Base-by-base conservation (phyloP, 1,284 basidiomycete genomes). In the Rhizopogon hawkerae region DNA sequence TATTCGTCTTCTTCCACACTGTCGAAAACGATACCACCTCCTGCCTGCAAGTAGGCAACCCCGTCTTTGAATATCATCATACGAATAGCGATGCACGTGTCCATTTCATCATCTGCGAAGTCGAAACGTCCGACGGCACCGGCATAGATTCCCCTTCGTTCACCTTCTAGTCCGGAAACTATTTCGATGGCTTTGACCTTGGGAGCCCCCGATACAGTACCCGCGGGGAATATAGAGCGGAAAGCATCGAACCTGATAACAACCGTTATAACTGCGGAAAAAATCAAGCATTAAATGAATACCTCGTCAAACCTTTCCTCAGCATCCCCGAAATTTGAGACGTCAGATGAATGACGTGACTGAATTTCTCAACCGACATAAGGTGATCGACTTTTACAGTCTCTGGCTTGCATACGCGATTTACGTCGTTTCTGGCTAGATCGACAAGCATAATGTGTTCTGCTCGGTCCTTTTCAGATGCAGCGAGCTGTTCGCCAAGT, bases 391-490 rank as follows among this genome's bases (percentile, higher is more conserved):
- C 94, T 60, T 93, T 88, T 60, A 98, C 95, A 0, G 95, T 97
- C 64, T 84, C 79, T 4, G 96, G 93, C 58, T 92, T 83, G 76
- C 95, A 98, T 21, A 98, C 92, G 18, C 96, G 84, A 67, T 97
- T 98, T 56, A 99, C 93, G 64, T 99, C 96, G 72, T 99, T 99
- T n/a, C 96, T 78, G 5, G 96, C 96, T 52, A 99, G 78, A 69
- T 99, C 96, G 49, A 98, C 93, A 48, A 99, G 79, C 96, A 98
- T 98, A 65, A 98, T 94, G 64, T 99, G 95, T 64, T 99, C 96
- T 23, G 96, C 93, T 36, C 90, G 80, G 65, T 99, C 96, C 66
- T 99, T 99, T 57, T 91, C 87, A 0, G 92, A 95, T 11, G 79
- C 75, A 13, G 85, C 70, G 5, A 99, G 76, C 50, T 85, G 79